Base-by-base conservation (phyloP, 371 early-diverging fungal species). In the Mucor sp. region DNA sequence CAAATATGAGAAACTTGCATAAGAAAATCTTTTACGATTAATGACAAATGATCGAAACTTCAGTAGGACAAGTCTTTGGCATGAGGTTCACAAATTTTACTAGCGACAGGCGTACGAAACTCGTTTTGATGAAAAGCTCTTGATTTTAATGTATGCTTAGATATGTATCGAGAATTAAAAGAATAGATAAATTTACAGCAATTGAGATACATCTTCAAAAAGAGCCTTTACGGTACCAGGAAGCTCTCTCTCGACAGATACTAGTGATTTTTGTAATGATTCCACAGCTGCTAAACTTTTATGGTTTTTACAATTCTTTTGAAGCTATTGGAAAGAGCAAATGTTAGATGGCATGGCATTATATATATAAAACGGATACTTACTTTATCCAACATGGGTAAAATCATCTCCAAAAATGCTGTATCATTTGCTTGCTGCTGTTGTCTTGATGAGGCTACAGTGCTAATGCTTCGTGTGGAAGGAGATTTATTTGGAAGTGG, bases 191-290 rank as follows among this genome's bases (percentile, higher is more conserved):
- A 63, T 61, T 63, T 72, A 72, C 62, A 76, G 44, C 55, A 62
- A 27, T n/a, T 70, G 70, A 39, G 70, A 59, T 23, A 74, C 74
- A 60, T 85, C 88, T 66, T 87, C 82, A 72, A 87, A 80, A 58
- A 90, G 77, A 43, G 76, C 64, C 58, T 85, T 81, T 4, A 87
- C 74, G 33, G 86, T 79, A 12, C 89, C 89, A 7, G 90, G 90
- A 57, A 82, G 80, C 68, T 89, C 89, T 14, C 83, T 72, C 60
- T 90, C 90, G 15, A 84, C 89, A 37, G 78, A 75, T 30, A 87
- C 84, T 63, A 90, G 87, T n/a, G 89, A 82, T 66, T 81, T 71
- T 65, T 80, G 79, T 30, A 90, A 66, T 12, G 79, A 75, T 43
- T 89, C 88, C 14, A 88, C 69, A 11, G 87, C 87, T 50, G 79